Conservation (phyloP, 2,329 filamentous ascomycete genomes). For the Xylaria sp. region DNA sequence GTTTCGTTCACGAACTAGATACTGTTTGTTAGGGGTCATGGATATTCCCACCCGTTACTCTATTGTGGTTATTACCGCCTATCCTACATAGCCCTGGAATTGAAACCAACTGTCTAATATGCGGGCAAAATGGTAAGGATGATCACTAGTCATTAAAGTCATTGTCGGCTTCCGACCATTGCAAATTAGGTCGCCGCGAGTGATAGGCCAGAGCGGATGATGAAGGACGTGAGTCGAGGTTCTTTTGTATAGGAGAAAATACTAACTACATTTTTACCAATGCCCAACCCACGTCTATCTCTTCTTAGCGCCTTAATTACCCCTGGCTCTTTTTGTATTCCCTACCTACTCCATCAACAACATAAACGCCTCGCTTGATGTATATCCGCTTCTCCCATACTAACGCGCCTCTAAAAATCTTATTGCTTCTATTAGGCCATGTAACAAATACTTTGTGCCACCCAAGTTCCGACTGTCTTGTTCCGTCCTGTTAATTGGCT, state of each 20-base stretch:
- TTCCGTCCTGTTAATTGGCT: too few relatives aligned
- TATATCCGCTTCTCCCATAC: not conserved
- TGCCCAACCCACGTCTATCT: not conserved
- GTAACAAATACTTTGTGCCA: not conserved
- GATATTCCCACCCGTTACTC: too few relatives aligned
- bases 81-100: too few relatives aligned
- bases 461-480: not conserved
- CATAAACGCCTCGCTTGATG: not conserved
- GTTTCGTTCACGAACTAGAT: too few relatives aligned
- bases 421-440: not conserved
- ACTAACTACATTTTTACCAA: constrained; percentile 2
- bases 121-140: not conserved
- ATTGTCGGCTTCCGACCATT: not conserved
- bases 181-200: not conserved
- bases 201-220: not conserved
- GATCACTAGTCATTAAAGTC: not conserved
- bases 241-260: not conserved
- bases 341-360: not conserved
- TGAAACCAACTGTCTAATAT: too few relatives aligned
- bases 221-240: not conserved
- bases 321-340: not conserved
- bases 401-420: not conserved
- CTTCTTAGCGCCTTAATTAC: not conserved
- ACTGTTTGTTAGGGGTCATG: too few relatives aligned
- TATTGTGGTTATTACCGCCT: not conserved